Evolutionary conservation across 495 filamentous ascomycete species (phyloP).

Genomic region (Lasiosphaeria hispida): DNA sequence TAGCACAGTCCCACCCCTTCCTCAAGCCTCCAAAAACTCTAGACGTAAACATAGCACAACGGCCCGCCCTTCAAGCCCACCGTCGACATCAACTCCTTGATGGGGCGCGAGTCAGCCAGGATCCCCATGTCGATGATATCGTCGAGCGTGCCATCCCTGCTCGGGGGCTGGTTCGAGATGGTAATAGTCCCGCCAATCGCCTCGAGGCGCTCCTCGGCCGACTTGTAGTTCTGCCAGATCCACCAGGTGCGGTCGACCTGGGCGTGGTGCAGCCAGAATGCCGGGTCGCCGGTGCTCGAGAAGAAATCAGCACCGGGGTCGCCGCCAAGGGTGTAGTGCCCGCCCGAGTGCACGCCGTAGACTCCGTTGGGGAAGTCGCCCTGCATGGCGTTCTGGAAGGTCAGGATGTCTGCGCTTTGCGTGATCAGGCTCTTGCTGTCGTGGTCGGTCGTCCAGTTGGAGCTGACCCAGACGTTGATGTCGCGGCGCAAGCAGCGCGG

Average conservation of each 20-base stretch:
- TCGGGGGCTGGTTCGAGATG: conserved; percentile 21
- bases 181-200: conserved; percentile 23
- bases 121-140: conserved; percentile 27
- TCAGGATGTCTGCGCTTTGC: conserved; percentile 42
- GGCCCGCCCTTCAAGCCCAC: conserved; percentile 29
- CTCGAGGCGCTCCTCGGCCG: conserved; percentile 22
- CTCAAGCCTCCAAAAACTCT: background rate
- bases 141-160: conserved; percentile 24
- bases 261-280: conserved; percentile 65
- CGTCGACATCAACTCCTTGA: conserved; percentile 27
- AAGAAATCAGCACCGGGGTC: conserved; percentile 58
- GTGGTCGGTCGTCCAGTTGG: conserved; percentile 43
- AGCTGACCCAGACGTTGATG: conserved; percentile 46
- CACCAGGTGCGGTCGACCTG: conserved; percentile 66
- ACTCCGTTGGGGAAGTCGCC: conserved; percentile 46
- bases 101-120: conserved; percentile 20
- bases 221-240: conserved; percentile 59
- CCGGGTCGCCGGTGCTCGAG: conserved; percentile 59
- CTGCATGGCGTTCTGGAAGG: conserved; percentile 53
- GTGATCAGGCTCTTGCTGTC: conserved; percentile 34
- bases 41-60: conserved; percentile 38
- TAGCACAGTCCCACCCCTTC: too few relatives aligned
- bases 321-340: conserved; percentile 61
- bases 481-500: conserved; percentile 65
- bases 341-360: conserved; percentile 62